Base-by-base conservation (phyloP, 2,329 filamentous ascomycete genomes). In the Colletotrichum karsti region DNA sequence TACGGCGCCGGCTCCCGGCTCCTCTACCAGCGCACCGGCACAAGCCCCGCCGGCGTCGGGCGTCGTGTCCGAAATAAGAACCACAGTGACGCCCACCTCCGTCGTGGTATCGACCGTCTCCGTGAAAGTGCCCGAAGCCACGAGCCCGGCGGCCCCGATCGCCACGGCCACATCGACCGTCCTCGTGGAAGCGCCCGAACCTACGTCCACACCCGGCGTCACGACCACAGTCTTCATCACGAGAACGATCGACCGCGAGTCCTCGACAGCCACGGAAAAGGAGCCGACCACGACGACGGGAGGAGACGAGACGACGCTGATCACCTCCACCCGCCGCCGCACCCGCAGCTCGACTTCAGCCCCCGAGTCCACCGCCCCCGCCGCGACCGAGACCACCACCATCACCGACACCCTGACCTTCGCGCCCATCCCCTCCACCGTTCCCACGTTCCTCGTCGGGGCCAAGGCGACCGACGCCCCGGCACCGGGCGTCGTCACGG, bases 401-500 rank as follows among this genome's bases (percentile, higher is more conserved):
- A 30, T 58, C 20, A 48, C 20, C 28, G 55, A 39, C 33, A 60
- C 57, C 33, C 44, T 60, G 22, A 50, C 22, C n/a, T 41, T 60
- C 33, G 44, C 18, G 6, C 44, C 57, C 8, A 60, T 60, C 18
- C 44, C 44, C 5, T 41, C 57, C 9, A 60, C 57, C 24, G 57
- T 60, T 15, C 48, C 50, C 15, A 67, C 64, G 18, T 42, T 64
- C 30, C 62, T 54, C 13, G 48, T 58, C 51, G 30, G 39, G 15
- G 33, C 30, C 6, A 41, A 42, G 20, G 39, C 15, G 18, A 55
- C 63, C 10, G 15, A 28, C 20, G 22, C 13, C 18, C 26, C 24
- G 2, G 44, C 7, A 13, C n/a, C n/a, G n/a, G n/a, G n/a, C n/a
- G 39, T 42, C 22, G 77, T 80, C 35, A 79, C 78, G 1, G 71